Conservation (phyloP, 2,329 filamentous ascomycete genomes). For the Hypomyces perniciosus region DNA sequence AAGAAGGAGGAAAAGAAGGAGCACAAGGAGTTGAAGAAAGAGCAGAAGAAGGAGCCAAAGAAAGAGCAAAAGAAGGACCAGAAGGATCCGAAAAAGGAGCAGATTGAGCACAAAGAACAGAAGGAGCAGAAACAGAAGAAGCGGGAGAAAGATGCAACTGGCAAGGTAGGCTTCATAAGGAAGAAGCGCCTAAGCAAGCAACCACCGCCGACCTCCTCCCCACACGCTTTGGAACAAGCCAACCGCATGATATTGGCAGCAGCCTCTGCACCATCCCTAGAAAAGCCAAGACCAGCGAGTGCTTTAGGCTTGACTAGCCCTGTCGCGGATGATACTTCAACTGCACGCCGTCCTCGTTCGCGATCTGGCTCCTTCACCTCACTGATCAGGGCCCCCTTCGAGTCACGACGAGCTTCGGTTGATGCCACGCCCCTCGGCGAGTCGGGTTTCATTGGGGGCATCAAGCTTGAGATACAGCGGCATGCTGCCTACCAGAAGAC, state of each 20-base stretch:
- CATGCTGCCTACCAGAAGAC: conserved; percentile 27
- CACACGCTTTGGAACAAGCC: conserved; percentile 12
- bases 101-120: not conserved
- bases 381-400: conserved; percentile 29
- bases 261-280: conserved; percentile 5
- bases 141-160: conserved; percentile 13
- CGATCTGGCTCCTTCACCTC: conserved; percentile 34
- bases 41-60: conserved; percentile 20
- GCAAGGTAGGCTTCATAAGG: conserved; percentile 20
- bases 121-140: not conserved
- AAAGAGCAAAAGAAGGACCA: conserved; percentile 14
- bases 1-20: conserved; percentile 51
- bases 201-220: conserved; percentile 22
- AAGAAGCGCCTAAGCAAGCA: conserved; percentile 28
- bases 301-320: conserved; percentile 21
- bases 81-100: conserved; percentile 12
- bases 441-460: conserved; percentile 35
- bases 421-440: conserved; percentile 22
- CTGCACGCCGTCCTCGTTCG: conserved; percentile 21
- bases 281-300: conserved; percentile 20
- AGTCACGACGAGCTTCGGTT: conserved; percentile 27
- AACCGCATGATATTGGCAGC: conserved; percentile 15
- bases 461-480: conserved; percentile 35
- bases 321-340: conserved; percentile 16
- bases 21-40: conserved; percentile 35